These are phyloP conservation scores for Suillus fuscotomentosus DNA, from an alignment of 768 basidiomycete genomes.

Conservation along the genomic window DNA sequence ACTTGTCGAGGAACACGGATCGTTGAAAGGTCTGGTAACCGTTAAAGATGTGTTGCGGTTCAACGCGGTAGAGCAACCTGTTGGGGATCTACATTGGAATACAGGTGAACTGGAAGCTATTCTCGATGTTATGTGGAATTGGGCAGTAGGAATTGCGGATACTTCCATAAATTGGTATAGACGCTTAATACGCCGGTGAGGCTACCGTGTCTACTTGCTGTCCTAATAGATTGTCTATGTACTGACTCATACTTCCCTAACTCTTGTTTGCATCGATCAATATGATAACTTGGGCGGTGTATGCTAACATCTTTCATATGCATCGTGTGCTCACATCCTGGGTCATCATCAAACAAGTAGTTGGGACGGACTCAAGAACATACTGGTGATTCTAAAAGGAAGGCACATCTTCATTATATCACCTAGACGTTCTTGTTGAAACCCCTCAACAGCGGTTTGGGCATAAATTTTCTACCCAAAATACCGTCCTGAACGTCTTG, in stretches of 20 bases:
- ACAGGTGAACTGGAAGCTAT: constrained; percentile 65
- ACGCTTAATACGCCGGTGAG: constrained; percentile 21
- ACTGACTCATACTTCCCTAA: not conserved
- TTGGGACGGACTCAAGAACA: not conserved
- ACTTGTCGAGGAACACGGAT: constrained; percentile 84
- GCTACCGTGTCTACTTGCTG: not conserved
- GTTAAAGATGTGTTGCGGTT: constrained; percentile 95
- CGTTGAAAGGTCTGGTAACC: constrained; percentile 82
- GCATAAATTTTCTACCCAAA: not conserved
- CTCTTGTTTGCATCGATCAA: not conserved
- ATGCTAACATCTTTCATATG: not conserved
- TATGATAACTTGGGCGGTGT: not conserved
- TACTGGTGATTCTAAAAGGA: not conserved
- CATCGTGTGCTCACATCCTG: not conserved
- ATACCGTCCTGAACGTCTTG: not conserved
- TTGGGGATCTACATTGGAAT: constrained; percentile 55
- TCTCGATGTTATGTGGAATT: constrained; percentile 60
- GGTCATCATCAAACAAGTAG: no score
- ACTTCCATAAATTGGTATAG: constrained; percentile 29
- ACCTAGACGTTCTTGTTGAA: not conserved
- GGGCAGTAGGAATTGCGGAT: constrained; percentile 40
- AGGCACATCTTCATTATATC: not conserved
- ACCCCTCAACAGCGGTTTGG: not conserved
- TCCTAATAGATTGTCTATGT: not conserved
- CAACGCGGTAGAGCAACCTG: constrained; percentile 60